A percentile compares a stretch with the other conserved stretches of the same genome.
These are phyloP conservation scores for Closterium sp. DNA, from an alignment of 139 green algal species.

Conservation along the genomic window DNA sequence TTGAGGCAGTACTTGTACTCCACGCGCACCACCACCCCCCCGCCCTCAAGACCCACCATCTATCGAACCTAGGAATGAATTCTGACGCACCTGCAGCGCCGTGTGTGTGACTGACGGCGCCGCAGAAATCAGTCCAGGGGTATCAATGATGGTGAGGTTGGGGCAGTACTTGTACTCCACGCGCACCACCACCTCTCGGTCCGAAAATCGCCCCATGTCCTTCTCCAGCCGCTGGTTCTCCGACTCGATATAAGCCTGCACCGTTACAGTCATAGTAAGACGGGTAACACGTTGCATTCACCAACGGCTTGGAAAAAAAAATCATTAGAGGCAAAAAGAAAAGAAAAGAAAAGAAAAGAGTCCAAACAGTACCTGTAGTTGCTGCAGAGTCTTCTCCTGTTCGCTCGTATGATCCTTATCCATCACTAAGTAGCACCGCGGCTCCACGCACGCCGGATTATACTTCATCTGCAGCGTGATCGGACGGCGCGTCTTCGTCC, in stretches of 20 bases:
- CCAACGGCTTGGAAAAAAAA: no score
- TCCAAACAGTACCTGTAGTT: slow-evolving; percentile 74
- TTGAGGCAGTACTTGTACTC: slow-evolving; percentile 85
- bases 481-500: slow-evolving; percentile 91
- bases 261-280: not conserved
- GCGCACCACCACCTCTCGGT: slow-evolving; percentile 90
- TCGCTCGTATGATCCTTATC: slow-evolving; percentile 65
- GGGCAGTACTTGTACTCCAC: slow-evolving; percentile 95
- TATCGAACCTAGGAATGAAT: no score
- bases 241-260: slow-evolving; percentile 79
- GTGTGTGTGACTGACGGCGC: slow-evolving; percentile 71
- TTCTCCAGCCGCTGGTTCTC: slow-evolving; percentile 85
- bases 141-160: slow-evolving; percentile 98
- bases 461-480: slow-evolving; percentile 98
- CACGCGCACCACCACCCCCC: slow-evolving; percentile 72
- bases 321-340: no score
- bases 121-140: slow-evolving; percentile 88
- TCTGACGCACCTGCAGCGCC: not conserved
- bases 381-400: slow-evolving; percentile 80
- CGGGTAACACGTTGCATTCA: no score
- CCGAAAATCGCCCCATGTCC: slow-evolving; percentile 80
- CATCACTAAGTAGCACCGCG: slow-evolving; percentile 81
- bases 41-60: no score
- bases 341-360: no score
- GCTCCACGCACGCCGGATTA: slow-evolving; percentile 71